Evolutionary conservation across 2,329 filamentous ascomycete genomes (phyloP), one percentile per base, ranked within the genome.

Genomic region (Penicillium sp.): DNA sequence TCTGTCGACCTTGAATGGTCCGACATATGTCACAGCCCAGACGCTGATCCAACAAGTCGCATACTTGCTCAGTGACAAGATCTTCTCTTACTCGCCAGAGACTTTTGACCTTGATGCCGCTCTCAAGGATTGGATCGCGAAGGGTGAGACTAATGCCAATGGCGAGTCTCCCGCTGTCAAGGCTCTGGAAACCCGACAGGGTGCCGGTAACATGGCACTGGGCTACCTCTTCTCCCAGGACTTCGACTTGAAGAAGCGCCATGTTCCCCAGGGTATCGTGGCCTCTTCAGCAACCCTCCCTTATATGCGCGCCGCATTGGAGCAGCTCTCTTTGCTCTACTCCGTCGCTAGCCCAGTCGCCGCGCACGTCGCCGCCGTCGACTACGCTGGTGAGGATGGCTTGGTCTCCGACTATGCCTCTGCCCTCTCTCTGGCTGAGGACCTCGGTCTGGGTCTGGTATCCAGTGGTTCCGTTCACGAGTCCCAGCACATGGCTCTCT

Each of bases 221-320:
- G 94, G 94, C 53, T 99, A 99, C 77, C 90, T 97, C 72, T 99
- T 97, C 81, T 97, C 92, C 57, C 90, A 91, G 68, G 94, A 99
- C 76, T 97, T 96, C 68, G 92, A 97, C 72, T 76, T 96, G 67
- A 85, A 84, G 78, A 97, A 94, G 81, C 86, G 92, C 63, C 86
- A 94, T 70, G 86, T 97, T 55, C 93, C 94, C 2, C 94, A 99
- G 81, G 87, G 90, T 14, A 86, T 99, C 60, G 77, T 99, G 60
- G 93, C 91, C 9, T 90, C 91, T 2, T 92, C 91, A 0, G 86
- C 90, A 42, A 93, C 87, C 61, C 79, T 99, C 61, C 84, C 85
- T 56, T 87, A 89, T 69, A 82, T 99, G 68, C 89, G 91, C 39
- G 79, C 86, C n/a, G 84, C 90, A 27, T 81, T 99, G 45, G 93